Conservation (phyloP, 176 grass and related monocot genomes). For the Hordeum vulgare region MorexV3_pseudomolecules_assembly NC_058521.1:546994852-546995351, state of each 20-base stretch:
- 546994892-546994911: too few relatives aligned
- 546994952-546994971: background rate
- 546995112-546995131: too few relatives aligned
- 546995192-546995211: too few relatives aligned
- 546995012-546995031: background rate
- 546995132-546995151: too few relatives aligned
- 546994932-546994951: background rate
- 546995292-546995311: background rate
- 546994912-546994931: constrained; percentile 31
- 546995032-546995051: background rate
- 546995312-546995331: constrained; percentile 69
- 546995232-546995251: too few relatives aligned
- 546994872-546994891: background rate
- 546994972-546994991: background rate
- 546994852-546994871: background rate
- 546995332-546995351: constrained; percentile 54
- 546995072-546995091: constrained; percentile 44
- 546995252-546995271: background rate
- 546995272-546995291: too few relatives aligned
- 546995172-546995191: too few relatives aligned
- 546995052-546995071: background rate
- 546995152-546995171: too few relatives aligned
- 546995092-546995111: too few relatives aligned
- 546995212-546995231: too few relatives aligned
- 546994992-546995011: constrained; percentile 26